Evolutionary conservation across 805 yeast genomes (phyloP).

Genomic region (Wickerhamomyces silvicola): DNA sequence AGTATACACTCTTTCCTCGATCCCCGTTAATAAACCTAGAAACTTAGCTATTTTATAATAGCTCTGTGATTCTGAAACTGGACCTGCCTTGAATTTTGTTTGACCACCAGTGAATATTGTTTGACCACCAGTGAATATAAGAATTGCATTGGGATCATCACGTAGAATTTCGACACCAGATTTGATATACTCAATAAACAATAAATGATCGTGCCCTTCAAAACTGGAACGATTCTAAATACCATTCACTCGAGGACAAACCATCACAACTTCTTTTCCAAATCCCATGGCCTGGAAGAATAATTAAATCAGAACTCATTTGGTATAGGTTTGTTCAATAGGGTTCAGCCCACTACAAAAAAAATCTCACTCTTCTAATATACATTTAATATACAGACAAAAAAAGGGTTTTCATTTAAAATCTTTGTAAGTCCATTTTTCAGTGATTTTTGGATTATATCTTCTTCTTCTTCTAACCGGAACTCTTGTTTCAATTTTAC

Average conservation of each 20-base stretch:
- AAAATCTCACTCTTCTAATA: neutral
- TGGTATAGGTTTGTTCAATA: conserved; percentile 2
- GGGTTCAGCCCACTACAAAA: neutral
- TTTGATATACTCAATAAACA: conserved; percentile 57
- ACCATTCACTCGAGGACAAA: conserved; percentile 49
- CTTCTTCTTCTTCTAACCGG: conserved; percentile 57
- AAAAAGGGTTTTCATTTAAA: conserved; percentile 43
- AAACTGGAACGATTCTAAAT: conserved; percentile 58
- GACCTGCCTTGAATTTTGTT: conserved; percentile 52
- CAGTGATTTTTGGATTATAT: conserved; percentile 71
- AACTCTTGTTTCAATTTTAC: conserved; percentile 80
- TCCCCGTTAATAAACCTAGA: conserved; percentile 15
- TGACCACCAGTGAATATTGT: conserved; percentile 63
- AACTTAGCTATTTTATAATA: conserved; percentile 41
- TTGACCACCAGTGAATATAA: no score
- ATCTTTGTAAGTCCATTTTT: conserved; percentile 92
- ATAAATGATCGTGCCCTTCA: conserved; percentile 62
- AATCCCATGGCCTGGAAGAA: conserved; percentile 60
- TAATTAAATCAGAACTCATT: conserved; percentile 26
- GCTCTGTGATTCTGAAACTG: conserved; percentile 54
- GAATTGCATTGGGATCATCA: conserved; percentile 23
- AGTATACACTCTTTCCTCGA: conserved; percentile 28
- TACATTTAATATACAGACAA: no score
- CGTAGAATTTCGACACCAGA: conserved; percentile 33
- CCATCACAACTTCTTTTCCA: conserved; percentile 50